Conservation (phyloP, 2,329 filamentous ascomycete species). For the Cadophora sp. region DNA sequence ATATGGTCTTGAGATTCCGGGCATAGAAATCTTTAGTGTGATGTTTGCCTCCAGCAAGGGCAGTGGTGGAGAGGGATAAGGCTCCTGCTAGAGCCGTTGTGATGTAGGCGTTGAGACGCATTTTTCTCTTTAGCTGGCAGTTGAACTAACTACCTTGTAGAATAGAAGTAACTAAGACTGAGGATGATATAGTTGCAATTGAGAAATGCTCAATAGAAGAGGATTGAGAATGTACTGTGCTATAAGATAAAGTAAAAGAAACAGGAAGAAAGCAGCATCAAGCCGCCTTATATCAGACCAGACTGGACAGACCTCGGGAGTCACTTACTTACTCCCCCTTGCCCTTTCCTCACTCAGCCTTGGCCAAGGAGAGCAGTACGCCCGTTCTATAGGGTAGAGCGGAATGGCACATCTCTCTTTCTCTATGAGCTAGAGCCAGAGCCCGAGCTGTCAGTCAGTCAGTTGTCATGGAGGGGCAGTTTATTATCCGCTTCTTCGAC, state of each 20-base stretch:
- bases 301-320: no score
- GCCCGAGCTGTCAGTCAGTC: no score
- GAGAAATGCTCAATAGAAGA: neutral
- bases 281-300: conserved; percentile 2
- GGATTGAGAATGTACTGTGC: neutral
- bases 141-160: neutral
- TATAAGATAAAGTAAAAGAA: neutral
- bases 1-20: conserved; percentile 29
- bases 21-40: conserved; percentile 23
- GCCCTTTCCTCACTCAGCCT: neutral
- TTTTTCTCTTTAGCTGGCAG: conserved; percentile 9
- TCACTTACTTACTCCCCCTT: conserved; percentile 4
- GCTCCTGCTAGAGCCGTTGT: conserved; percentile 19
- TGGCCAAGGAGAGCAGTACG: conserved; percentile 5
- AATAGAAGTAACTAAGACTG: neutral
- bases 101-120: conserved; percentile 17
- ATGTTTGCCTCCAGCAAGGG: neutral
- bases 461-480: neutral
- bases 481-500: neutral
- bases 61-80: conserved; percentile 15
- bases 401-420: neutral
- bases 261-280: neutral
- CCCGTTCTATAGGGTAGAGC: conserved; percentile 8
- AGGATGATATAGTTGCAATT: neutral
- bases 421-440: neutral